Evolutionary conservation across 345 rosid species (phyloP).

Genomic region (Nasturtium officinale): DNA sequence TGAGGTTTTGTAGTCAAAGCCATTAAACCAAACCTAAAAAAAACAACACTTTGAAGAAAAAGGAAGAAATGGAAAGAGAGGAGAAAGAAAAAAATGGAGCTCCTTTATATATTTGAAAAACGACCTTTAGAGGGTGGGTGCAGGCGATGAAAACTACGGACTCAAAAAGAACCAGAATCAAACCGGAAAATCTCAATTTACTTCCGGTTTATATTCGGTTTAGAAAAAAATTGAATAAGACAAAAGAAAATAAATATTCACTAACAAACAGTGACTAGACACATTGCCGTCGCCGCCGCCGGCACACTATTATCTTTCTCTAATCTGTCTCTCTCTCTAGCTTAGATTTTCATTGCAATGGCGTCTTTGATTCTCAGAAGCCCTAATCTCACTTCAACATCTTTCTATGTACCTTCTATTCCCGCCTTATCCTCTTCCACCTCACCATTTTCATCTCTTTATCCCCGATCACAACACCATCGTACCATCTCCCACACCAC

Average conservation of each 20-base stretch:
- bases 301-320: not conserved
- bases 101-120: conserved; percentile 38
- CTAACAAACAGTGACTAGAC: not conserved
- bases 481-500: not conserved
- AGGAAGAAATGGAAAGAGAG: not conserved
- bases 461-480: conserved; percentile 9
- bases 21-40: conserved; percentile 43
- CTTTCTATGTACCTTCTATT: not conserved
- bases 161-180: not conserved
- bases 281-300: conserved; percentile 7
- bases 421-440: not conserved
- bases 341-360: conserved; percentile 18
- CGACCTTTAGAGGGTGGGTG: conserved; percentile 38
- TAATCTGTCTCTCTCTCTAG: not conserved
- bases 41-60: not conserved
- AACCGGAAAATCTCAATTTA: conserved; percentile 15
- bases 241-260: not conserved
- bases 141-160: conserved; percentile 40
- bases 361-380: conserved; percentile 25
- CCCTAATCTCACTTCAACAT: conserved; percentile 22
- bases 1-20: conserved; percentile 55
- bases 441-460: conserved; percentile 25
- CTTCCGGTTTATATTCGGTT: conserved; percentile 10
- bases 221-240: not conserved
- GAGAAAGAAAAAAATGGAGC: not conserved